These are phyloP conservation scores for Aegilops tauschii DNA, from an alignment of 176 grass and related monocot species.

Conservation along the genomic window DNA sequence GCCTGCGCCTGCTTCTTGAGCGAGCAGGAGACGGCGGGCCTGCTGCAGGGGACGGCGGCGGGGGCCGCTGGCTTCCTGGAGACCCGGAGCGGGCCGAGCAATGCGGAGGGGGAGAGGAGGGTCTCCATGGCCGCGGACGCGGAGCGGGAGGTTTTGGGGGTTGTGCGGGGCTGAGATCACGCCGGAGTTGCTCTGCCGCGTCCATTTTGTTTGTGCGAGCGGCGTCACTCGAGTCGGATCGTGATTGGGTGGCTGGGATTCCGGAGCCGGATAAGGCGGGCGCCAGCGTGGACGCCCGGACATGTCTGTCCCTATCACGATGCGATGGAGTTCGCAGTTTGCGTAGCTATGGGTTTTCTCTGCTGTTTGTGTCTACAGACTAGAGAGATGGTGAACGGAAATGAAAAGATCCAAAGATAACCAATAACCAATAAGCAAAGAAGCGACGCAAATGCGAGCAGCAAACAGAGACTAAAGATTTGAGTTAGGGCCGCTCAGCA, in stretches of 20 bases:
- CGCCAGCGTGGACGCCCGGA: slow-evolving; percentile 25
- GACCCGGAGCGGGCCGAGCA: slow-evolving; percentile 47
- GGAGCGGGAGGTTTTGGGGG: background rate
- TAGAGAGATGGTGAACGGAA: too few species aligned
- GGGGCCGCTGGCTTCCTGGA: slow-evolving; percentile 28
- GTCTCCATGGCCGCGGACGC: slow-evolving; percentile 72
- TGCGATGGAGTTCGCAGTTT: background rate
- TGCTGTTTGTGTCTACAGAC: too few species aligned
- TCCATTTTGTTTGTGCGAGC: slow-evolving; percentile 22
- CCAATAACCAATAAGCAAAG: too few species aligned
- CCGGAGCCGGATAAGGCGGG: slow-evolving; percentile 70
- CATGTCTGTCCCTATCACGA: background rate
- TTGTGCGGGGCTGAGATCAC: slow-evolving; percentile 25
- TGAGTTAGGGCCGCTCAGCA: too few species aligned
- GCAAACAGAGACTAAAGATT: too few species aligned
- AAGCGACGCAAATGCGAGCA: too few species aligned
- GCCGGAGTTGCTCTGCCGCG: slow-evolving; percentile 23
- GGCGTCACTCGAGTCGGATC: slow-evolving; percentile 33
- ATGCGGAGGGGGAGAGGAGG: slow-evolving; percentile 71
- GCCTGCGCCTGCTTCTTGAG: slow-evolving; percentile 31
- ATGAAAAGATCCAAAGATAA: too few species aligned
- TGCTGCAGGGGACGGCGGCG: slow-evolving; percentile 22
- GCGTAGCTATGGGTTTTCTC: too few species aligned
- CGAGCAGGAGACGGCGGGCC: slow-evolving; percentile 36
- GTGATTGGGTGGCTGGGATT: slow-evolving; percentile 88